phyloP scores from a whole-genome alignment of 1,284 basidiomycete species.

The Cryptococcus sp. region DNA sequence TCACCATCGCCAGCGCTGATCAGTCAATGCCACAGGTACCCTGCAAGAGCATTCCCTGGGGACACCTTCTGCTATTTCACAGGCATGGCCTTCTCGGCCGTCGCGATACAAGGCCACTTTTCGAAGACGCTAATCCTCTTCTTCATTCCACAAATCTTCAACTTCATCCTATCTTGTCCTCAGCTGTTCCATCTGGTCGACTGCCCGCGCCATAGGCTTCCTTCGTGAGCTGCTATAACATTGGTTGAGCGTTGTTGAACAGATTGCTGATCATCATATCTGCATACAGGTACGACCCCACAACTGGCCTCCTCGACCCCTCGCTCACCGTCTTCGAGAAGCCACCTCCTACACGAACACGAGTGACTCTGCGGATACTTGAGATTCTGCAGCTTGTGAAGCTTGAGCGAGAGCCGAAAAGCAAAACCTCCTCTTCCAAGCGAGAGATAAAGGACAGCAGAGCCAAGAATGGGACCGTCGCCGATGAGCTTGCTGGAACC shows the following conservation, averaged over 20 bases:
- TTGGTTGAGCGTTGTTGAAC: neutral
- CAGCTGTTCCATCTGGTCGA: constrained; percentile 92
- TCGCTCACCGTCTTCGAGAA: constrained; percentile 66
- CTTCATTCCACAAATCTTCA: constrained; percentile 97
- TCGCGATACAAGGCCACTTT: constrained; percentile 95
- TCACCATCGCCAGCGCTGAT: neutral
- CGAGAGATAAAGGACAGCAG: neutral
- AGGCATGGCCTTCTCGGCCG: constrained; percentile 95
- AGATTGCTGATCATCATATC: constrained; percentile 1
- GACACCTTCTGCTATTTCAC: constrained; percentile 98
- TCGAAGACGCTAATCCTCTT: constrained; percentile 95
- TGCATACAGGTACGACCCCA: constrained; percentile 65
- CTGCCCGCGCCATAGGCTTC: constrained; percentile 91
- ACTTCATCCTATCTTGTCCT: constrained; percentile 91
- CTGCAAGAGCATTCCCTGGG: constrained; percentile 89
- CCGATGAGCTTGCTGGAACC: neutral
- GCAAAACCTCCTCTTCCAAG: constrained; percentile 44
- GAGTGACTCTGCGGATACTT: constrained; percentile 62
- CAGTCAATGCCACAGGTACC: constrained; percentile 69
- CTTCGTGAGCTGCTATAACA: constrained; percentile 62
- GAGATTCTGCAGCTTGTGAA: constrained; percentile 67
- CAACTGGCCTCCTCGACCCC: constrained; percentile 72
- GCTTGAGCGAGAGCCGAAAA: constrained; percentile 58
- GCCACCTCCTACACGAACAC: constrained; percentile 59
- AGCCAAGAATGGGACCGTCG: neutral